Evolutionary conservation across 106 monocot genomes (phyloP).

Genomic region (Acanthochlamys bracteata): DNA sequence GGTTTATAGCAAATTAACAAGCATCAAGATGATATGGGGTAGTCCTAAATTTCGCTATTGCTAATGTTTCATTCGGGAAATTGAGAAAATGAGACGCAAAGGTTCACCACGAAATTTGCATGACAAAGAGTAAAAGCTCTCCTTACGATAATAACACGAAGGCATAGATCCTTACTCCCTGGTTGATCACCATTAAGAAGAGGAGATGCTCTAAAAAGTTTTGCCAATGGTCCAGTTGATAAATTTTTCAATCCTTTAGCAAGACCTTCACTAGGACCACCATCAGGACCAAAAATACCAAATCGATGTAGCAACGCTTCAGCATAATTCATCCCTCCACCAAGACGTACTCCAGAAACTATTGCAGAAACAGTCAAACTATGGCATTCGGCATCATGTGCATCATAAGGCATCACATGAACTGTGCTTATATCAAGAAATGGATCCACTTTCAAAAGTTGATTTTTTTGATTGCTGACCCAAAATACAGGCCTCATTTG

Average conservation of each 20-base stretch:
- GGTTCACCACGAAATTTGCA: too few relatives aligned
- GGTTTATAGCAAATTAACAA: too few relatives aligned
- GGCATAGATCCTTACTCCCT: constrained; percentile 23
- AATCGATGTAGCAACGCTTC: constrained; percentile 90
- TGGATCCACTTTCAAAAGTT: constrained; percentile 22
- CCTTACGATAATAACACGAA: not conserved
- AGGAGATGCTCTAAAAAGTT: constrained; percentile 70
- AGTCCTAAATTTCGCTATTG: too few relatives aligned
- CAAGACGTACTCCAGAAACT: constrained; percentile 75
- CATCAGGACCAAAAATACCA: constrained; percentile 85
- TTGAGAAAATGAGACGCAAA: too few relatives aligned
- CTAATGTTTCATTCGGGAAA: too few relatives aligned
- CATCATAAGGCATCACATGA: constrained; percentile 82
- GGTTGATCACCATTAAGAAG: constrained; percentile 21
- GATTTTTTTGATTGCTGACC: constrained; percentile 41
- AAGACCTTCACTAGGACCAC: constrained; percentile 81
- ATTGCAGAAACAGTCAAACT: constrained; percentile 65
- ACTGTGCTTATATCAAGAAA: constrained; percentile 60
- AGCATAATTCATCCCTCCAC: constrained; percentile 93
- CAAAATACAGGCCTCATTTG: constrained; percentile 94
- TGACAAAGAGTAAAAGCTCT: not conserved
- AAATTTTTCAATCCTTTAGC: constrained; percentile 70
- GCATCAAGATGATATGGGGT: too few relatives aligned
- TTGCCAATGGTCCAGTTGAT: constrained; percentile 83
- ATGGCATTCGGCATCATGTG: constrained; percentile 72